A percentile compares a stretch with the other conserved stretches of the same genome.
Evolutionary conservation across 441 rosid genomes (phyloP).

Genomic region (Populus tomentosa): DNA sequence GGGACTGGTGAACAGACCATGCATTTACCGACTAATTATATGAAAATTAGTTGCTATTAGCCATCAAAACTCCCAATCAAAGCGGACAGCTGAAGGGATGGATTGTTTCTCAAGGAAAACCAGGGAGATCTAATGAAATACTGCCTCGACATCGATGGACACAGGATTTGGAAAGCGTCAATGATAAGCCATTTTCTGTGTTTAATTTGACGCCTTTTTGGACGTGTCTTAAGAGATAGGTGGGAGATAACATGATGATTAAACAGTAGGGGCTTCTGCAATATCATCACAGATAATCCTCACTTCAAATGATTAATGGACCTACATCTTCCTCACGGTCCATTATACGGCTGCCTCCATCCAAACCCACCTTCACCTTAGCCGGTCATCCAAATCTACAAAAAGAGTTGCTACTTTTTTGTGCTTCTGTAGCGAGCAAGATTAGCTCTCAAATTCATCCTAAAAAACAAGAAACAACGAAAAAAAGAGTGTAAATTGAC

Average conservation of each 20-base stretch:
- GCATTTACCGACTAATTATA: background rate
- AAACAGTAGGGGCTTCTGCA: background rate
- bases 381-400: background rate
- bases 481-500: too few species aligned
- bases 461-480: too few species aligned
- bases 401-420: background rate
- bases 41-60: background rate
- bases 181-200: background rate
- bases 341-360: background rate
- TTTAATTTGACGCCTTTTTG: background rate
- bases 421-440: background rate
- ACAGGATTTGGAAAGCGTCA: background rate
- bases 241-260: too few species aligned
- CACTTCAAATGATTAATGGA: constrained; percentile 11
- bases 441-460: too few species aligned
- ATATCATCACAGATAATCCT: background rate
- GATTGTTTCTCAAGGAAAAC: background rate
- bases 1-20: background rate
- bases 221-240: background rate
- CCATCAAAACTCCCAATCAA: background rate
- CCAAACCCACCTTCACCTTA: background rate
- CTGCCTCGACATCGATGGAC: background rate
- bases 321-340: background rate
- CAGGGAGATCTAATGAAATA: background rate
- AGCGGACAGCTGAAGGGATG: background rate